Evolutionary conservation across 2,329 filamentous ascomycete genomes (phyloP).

Genomic region (Aspergillus piperis): DNA sequence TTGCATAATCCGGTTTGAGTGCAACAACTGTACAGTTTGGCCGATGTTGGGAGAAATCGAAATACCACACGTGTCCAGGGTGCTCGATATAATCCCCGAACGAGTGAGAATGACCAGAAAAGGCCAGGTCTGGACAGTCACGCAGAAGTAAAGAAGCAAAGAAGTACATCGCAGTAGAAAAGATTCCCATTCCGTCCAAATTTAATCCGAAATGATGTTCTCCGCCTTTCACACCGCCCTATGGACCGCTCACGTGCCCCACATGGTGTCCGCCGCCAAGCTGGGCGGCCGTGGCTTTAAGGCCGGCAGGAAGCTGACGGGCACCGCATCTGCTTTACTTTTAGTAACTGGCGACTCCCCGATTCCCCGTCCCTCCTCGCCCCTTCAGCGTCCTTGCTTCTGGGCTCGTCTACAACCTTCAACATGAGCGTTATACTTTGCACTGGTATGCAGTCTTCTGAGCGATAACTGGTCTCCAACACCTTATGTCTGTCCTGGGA

Average conservation of each 20-base stretch:
- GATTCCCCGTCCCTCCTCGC: constrained; percentile 10
- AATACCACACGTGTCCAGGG: no score
- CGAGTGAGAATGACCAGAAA: no score
- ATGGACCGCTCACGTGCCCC: constrained; percentile 45
- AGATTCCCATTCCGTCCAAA: constrained; percentile 1
- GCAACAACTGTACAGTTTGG: neutral
- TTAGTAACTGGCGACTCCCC: neutral
- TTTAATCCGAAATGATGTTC: neutral
- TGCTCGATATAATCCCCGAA: no score
- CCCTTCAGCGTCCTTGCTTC: neutral
- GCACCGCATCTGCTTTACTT: neutral
- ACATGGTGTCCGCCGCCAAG: neutral
- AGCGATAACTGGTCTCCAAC: neutral
- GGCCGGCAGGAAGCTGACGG: constrained; percentile 20
- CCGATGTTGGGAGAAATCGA: neutral
- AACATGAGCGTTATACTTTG: constrained; percentile 68
- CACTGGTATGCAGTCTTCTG: constrained; percentile 54
- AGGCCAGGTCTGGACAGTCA: neutral
- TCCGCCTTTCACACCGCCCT: constrained; percentile 65
- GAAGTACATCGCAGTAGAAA: neutral
- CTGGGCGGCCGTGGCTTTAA: neutral
- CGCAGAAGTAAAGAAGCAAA: neutral
- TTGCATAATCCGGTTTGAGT: neutral
- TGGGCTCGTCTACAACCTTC: constrained; percentile 3
- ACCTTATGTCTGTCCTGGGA: neutral